Conservation (phyloP, 31 red algal species). For the Bonnemaisonia californica region DNA sequence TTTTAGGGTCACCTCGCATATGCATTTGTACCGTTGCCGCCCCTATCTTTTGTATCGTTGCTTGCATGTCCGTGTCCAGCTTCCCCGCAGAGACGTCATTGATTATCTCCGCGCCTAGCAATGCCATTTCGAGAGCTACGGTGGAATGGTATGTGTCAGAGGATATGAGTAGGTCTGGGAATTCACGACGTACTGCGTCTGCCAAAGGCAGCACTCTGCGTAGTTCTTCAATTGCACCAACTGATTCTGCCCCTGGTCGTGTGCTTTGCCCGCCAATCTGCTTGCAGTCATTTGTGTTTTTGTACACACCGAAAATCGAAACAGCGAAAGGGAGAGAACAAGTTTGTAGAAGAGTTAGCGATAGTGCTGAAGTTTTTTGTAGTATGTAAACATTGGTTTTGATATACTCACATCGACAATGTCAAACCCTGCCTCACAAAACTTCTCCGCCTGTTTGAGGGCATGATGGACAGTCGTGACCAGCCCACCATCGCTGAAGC, state of each 20-base stretch:
- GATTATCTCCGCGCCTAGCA: conserved; percentile 67
- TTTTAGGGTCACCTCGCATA: conserved; percentile 76
- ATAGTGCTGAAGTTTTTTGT: no score
- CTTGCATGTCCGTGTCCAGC: conserved; percentile 33
- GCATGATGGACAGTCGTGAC: conserved; percentile 37
- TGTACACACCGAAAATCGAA: no score
- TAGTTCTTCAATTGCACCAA: conserved; percentile 55
- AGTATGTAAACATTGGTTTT: no score
- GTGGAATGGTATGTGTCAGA: conserved; percentile 72
- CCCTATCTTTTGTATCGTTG: conserved; percentile 8
- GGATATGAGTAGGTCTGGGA: conserved; percentile 61
- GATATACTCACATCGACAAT: conserved; percentile 71
- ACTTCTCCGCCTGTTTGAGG: conserved; percentile 51
- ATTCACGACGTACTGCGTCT: conserved; percentile 48
- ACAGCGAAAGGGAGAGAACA: no score
- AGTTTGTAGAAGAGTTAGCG: no score
- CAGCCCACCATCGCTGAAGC: conserved; percentile 87
- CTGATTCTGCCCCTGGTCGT: conserved; percentile 71
- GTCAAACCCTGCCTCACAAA: conserved; percentile 47
- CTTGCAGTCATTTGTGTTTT: not conserved
- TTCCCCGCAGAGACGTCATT: conserved; percentile 85
- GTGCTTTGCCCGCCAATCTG: conserved; percentile 91
- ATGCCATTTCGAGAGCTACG: conserved; percentile 60
- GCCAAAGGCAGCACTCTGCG: conserved; percentile 67
- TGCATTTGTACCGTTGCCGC: conserved; percentile 87